Conservation (phyloP, 2,329 filamentous ascomycete species). For the Arthrobotrys musiformis region DNA sequence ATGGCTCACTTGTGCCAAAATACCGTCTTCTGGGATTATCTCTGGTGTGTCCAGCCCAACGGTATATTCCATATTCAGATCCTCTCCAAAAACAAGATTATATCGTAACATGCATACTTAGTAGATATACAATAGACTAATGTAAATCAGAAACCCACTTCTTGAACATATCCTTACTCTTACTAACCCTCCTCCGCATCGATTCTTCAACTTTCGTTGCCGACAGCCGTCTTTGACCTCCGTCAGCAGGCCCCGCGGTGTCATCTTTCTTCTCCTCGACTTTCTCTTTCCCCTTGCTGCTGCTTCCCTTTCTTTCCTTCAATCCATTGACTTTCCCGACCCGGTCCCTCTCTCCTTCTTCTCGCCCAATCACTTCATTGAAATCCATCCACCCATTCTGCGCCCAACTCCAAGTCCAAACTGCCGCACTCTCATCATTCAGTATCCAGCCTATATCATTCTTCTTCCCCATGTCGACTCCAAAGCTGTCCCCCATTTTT, state of each 20-base stretch:
- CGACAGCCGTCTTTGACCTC: neutral
- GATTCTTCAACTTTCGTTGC: neutral
- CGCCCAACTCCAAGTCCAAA: conserved; percentile 27
- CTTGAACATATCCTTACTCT: conserved; percentile 20
- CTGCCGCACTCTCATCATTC: neutral
- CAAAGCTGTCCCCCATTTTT: neutral
- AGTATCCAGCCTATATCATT: conserved; percentile 37
- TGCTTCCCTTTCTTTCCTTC: conserved; percentile 1
- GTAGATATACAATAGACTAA: neutral
- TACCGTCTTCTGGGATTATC: no score
- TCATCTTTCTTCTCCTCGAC: neutral
- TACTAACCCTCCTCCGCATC: conserved; percentile 12
- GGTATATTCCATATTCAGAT: no score
- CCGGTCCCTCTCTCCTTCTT: conserved; percentile 7
- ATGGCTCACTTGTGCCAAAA: no score
- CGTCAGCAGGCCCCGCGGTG: neutral
- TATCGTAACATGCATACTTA: neutral
- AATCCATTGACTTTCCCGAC: neutral
- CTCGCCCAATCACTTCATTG: neutral
- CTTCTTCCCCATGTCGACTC: neutral
- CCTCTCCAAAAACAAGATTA: no score
- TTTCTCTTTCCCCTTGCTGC: neutral
- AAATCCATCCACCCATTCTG: conserved; percentile 13
- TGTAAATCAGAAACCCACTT: conserved; percentile 23
- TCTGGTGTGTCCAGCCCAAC: no score